Evolutionary conservation across 176 grass and related monocot genomes (phyloP).

Genomic region (Canna indica): DNA sequence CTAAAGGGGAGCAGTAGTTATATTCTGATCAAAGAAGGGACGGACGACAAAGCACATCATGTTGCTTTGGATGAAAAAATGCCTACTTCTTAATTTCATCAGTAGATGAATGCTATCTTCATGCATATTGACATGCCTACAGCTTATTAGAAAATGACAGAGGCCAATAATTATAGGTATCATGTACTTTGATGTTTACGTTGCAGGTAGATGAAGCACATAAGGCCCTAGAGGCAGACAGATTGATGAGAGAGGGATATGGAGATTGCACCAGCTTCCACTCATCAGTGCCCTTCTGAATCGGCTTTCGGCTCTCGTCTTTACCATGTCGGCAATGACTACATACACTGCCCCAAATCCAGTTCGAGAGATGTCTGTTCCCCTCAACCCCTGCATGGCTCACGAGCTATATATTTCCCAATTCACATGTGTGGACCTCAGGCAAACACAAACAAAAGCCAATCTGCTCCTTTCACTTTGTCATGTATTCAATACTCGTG

Average conservation of each 20-base stretch:
- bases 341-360: conserved; percentile 1
- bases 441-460: not conserved
- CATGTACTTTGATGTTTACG: not conserved
- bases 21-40: not conserved
- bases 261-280: not conserved
- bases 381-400: not conserved
- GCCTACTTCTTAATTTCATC: not conserved
- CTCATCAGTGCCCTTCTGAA: conserved; percentile 3
- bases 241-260: not conserved
- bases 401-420: not conserved
- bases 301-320: not conserved
- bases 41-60: too few relatives aligned
- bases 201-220: conserved; percentile 1
- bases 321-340: not conserved
- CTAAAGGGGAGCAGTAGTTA: too few relatives aligned
- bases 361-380: not conserved
- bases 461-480: not conserved
- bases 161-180: not conserved
- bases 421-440: not conserved
- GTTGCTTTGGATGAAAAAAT: too few relatives aligned
- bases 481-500: not conserved
- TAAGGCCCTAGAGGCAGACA: not conserved
- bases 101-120: not conserved
- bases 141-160: not conserved
- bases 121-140: not conserved